A percentile compares a stretch with the other conserved stretches of the same genome.
Evolutionary conservation across 306 rosid genomes (phyloP).

Genomic region (Elaeagnus macrophylla): DNA sequence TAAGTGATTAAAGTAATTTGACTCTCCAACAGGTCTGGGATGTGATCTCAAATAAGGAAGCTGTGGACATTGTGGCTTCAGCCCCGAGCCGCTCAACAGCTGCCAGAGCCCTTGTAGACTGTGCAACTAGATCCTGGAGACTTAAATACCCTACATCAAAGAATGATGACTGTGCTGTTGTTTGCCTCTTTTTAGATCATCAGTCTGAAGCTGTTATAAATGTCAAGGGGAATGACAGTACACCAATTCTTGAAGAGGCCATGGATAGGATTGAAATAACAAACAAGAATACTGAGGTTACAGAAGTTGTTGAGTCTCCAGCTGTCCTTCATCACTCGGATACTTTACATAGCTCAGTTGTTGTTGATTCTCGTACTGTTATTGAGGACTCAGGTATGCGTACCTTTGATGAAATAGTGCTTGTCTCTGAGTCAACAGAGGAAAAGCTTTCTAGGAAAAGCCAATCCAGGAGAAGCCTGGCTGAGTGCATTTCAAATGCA

Average conservation of each 20-base stretch:
- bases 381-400: constrained; percentile 16
- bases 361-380: not conserved
- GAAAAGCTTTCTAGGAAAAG: constrained; percentile 14
- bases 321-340: not conserved
- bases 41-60: constrained; percentile 49
- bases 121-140: constrained; percentile 45
- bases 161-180: constrained; percentile 55
- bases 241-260: constrained; percentile 8
- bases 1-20: not conserved
- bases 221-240: constrained; percentile 9
- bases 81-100: constrained; percentile 42
- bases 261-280: constrained; percentile 14
- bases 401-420: constrained; percentile 29
- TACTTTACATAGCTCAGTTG: too few relatives aligned
- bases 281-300: constrained; percentile 2
- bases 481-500: constrained; percentile 37
- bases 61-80: constrained; percentile 44
- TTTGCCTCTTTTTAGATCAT: constrained; percentile 41
- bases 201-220: constrained; percentile 8
- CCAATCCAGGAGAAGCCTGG: constrained; percentile 41
- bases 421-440: constrained; percentile 20
- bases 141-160: constrained; percentile 54
- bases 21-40: constrained; percentile 41
- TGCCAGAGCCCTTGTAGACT: constrained; percentile 49
- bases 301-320: constrained; percentile 8